Evolutionary conservation across 352 stramenopile species (phyloP).

Genomic region (Pythium folliculosum): DNA sequence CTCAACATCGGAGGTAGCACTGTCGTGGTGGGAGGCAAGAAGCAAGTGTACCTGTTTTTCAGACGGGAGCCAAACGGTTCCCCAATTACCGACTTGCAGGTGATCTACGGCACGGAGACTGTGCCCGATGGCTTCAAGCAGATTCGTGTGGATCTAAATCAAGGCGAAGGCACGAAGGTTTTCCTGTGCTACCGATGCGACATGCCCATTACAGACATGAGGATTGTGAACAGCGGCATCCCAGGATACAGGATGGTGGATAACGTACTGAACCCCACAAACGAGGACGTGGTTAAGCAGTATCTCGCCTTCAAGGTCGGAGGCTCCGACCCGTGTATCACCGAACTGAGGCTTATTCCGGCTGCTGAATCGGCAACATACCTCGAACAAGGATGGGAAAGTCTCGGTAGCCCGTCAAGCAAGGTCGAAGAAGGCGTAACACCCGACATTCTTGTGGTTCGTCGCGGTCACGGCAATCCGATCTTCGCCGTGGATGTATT

Average conservation of each 20-base stretch:
- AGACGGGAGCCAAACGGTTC: slow-evolving; percentile 71
- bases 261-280: slow-evolving; percentile 68
- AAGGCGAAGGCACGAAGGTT: slow-evolving; percentile 80
- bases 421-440: slow-evolving; percentile 25
- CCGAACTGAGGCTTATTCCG: slow-evolving; percentile 68
- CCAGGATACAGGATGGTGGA: slow-evolving; percentile 85
- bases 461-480: slow-evolving; percentile 79
- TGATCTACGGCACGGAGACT: slow-evolving; percentile 77
- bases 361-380: slow-evolving; percentile 44
- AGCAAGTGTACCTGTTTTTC: slow-evolving; percentile 87
- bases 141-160: slow-evolving; percentile 86
- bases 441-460: slow-evolving; percentile 65
- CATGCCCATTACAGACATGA: slow-evolving; percentile 87
- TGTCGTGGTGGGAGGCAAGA: slow-evolving; percentile 58
- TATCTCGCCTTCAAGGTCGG: slow-evolving; percentile 85
- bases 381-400: slow-evolving; percentile 64
- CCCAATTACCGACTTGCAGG: slow-evolving; percentile 82
- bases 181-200: slow-evolving; percentile 88
- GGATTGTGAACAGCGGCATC: slow-evolving; percentile 83
- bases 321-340: slow-evolving; percentile 79
- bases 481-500: slow-evolving; percentile 90
- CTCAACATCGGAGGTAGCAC: slow-evolving; percentile 69
- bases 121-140: slow-evolving; percentile 88
- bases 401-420: slow-evolving; percentile 59
- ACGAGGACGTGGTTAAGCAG: slow-evolving; percentile 70